A percentile compares a stretch with the other conserved stretches of the same genome.
These are phyloP conservation scores for Aspergillus sp. DNA, from an alignment of 2,329 filamentous ascomycete genomes.

Conservation along the genomic window DNA sequence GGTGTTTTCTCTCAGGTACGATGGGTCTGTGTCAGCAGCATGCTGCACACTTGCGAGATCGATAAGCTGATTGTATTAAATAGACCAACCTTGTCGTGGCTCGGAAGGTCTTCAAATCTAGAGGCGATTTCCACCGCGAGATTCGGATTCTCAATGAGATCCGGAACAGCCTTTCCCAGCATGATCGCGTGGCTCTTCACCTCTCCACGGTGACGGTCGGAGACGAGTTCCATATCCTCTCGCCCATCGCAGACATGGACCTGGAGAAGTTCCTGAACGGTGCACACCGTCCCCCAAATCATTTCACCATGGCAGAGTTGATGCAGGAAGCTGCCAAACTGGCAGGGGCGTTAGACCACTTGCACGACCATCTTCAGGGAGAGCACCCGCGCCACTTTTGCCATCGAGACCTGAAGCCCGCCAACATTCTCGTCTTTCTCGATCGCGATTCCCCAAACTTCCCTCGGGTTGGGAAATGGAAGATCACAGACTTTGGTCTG, in stretches of 20 bases:
- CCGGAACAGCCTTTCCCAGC: slow-evolving; percentile 4
- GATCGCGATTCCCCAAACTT: neutral
- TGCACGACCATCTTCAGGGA: slow-evolving; percentile 10
- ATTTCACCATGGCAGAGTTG: slow-evolving; percentile 6
- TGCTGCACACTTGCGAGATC: no score
- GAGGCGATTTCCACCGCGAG: slow-evolving; percentile 11
- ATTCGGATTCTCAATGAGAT: slow-evolving; percentile 5
- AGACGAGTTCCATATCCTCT: slow-evolving; percentile 16
- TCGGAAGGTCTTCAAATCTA: slow-evolving; percentile 7
- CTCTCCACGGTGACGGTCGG: slow-evolving; percentile 10
- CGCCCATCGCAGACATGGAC: slow-evolving; percentile 14
- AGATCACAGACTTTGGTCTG: slow-evolving; percentile 23
- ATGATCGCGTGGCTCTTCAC: slow-evolving; percentile 10
- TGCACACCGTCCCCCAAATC: neutral
- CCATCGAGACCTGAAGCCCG: slow-evolving; percentile 21
- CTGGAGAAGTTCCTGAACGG: slow-evolving; percentile 14
- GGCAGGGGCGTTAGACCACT: slow-evolving; percentile 8
- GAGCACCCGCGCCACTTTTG: slow-evolving; percentile 6
- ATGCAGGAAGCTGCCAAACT: slow-evolving; percentile 11
- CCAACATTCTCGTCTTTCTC: slow-evolving; percentile 21
- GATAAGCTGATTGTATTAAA: no score
- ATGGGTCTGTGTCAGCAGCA: neutral
- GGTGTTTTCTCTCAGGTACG: neutral
- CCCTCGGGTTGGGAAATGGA: slow-evolving; percentile 19
- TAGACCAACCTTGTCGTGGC: slow-evolving; percentile 9